Evolutionary conservation across 371 early-diverging fungal species (phyloP).

Genomic region (Mucor mucedo): DNA sequence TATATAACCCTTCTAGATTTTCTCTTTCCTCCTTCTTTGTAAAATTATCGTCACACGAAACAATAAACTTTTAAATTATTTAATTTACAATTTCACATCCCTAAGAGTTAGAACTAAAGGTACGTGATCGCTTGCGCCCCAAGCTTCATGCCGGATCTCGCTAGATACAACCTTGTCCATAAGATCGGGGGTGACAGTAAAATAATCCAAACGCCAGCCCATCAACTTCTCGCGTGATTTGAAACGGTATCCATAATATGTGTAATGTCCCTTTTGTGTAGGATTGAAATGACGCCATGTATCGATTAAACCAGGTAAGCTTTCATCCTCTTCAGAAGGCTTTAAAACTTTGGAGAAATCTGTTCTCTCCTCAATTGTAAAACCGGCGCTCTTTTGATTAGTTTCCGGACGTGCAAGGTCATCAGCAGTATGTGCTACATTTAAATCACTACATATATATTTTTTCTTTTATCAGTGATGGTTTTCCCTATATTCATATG

Average conservation of each 20-base stretch:
- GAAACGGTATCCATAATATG: slow-evolving; percentile 84
- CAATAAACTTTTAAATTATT: not conserved
- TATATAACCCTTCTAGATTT: not conserved
- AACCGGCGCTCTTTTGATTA: slow-evolving; percentile 82
- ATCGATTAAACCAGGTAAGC: slow-evolving; percentile 68
- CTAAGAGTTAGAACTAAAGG: slow-evolving; percentile 73
- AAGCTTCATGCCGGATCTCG: slow-evolving; percentile 77
- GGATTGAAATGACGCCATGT: slow-evolving; percentile 81
- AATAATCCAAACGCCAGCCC: slow-evolving; percentile 93
- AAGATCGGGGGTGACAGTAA: slow-evolving; percentile 71
- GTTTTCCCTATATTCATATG: slow-evolving; percentile 1
- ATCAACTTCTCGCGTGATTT: slow-evolving; percentile 72
- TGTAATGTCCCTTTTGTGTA: slow-evolving; percentile 69
- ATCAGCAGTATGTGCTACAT: slow-evolving; percentile 84
- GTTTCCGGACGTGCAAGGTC: slow-evolving; percentile 86
- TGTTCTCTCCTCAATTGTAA: slow-evolving; percentile 83
- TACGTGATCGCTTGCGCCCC: slow-evolving; percentile 93
- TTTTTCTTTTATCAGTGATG: not conserved
- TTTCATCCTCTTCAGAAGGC: slow-evolving; percentile 36
- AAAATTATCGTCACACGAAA: not conserved
- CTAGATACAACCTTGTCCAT: slow-evolving; percentile 67
- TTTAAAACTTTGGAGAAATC: slow-evolving; percentile 72
- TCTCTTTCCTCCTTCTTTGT: not conserved
- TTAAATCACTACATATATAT: slow-evolving; percentile 67
- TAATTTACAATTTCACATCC: slow-evolving; percentile 28